These are phyloP conservation scores for Calonectria leucothoes DNA, from an alignment of 2,329 filamentous ascomycete genomes.

Conservation along the genomic window DNA sequence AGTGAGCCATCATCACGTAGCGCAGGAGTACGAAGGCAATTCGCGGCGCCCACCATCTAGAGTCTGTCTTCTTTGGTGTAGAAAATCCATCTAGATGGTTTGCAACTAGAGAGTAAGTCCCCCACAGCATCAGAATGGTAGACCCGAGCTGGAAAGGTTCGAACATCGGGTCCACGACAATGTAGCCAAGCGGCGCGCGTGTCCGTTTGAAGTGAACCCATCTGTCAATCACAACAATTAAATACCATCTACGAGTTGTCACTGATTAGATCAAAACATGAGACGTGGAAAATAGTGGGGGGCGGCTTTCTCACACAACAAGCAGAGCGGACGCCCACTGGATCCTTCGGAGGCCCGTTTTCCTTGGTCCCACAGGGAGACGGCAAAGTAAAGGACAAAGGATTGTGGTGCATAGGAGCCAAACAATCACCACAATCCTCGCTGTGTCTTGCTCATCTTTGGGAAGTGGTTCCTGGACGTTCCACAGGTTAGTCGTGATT, in stretches of 20 bases:
- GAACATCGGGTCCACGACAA: neutral
- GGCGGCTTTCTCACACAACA: neutral
- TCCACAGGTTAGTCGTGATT: neutral
- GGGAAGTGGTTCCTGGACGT: neutral
- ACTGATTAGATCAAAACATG: too few relatives aligned
- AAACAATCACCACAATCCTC: neutral
- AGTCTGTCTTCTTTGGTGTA: neutral
- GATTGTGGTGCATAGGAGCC: neutral
- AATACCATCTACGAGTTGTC: neutral
- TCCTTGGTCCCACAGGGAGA: neutral
- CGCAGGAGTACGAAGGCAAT: neutral
- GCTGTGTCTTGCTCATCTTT: neutral
- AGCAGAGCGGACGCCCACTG: neutral
- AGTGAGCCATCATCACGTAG: neutral
- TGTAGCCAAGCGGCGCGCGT: neutral
- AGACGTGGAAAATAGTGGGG: too few relatives aligned
- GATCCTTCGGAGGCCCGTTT: neutral
- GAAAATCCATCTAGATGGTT: neutral
- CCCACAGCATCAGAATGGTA: neutral
- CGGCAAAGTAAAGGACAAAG: neutral
- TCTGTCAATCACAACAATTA: neutral
- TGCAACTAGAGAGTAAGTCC: neutral
- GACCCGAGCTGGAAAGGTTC: neutral
- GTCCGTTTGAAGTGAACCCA: neutral
- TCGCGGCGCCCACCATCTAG: neutral